Evolutionary conservation across 2,329 filamentous ascomycete genomes (phyloP).

Genomic region (Exophiala sp.): DNA sequence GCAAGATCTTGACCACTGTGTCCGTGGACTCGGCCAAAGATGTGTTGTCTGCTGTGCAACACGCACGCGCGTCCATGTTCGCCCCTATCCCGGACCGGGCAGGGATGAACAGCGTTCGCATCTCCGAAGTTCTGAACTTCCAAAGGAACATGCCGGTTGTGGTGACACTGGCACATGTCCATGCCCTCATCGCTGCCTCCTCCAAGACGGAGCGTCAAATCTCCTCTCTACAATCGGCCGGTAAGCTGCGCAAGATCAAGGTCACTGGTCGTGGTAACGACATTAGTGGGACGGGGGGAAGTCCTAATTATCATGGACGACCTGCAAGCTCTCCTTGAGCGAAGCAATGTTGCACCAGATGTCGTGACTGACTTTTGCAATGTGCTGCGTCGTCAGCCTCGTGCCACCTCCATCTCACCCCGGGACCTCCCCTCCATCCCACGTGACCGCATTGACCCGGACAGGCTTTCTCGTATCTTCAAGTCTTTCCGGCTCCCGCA

Average conservation of each 20-base stretch:
- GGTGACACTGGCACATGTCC: constrained; percentile 55
- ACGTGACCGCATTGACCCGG: constrained; percentile 46
- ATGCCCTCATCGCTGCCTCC: constrained; percentile 51
- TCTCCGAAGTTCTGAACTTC: constrained; percentile 54
- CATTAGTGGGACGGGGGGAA: constrained; percentile 51
- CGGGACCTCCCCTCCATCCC: constrained; percentile 42
- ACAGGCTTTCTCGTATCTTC: constrained; percentile 52
- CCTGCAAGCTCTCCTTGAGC: constrained; percentile 44
- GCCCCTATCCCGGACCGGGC: constrained; percentile 50
- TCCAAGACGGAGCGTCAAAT: constrained; percentile 57
- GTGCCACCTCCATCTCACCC: constrained; percentile 43
- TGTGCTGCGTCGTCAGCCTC: constrained; percentile 44
- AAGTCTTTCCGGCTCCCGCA: constrained; percentile 30
- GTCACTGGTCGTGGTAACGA: constrained; percentile 54
- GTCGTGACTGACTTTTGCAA: constrained; percentile 25
- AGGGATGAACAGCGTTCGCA: constrained; percentile 58
- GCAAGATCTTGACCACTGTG: constrained; percentile 46
- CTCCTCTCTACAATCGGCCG: constrained; percentile 46
- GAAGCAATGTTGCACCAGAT: constrained; percentile 27
- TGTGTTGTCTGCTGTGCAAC: constrained; percentile 49
- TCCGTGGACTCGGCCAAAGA: constrained; percentile 43
- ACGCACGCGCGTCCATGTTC: constrained; percentile 51
- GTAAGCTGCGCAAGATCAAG: constrained; percentile 49
- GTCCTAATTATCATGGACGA: constrained; percentile 51
- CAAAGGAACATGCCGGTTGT: constrained; percentile 52